Conservation (phyloP, 2,329 filamentous ascomycete genomes). For the Epichloe sylvatica region DNA sequence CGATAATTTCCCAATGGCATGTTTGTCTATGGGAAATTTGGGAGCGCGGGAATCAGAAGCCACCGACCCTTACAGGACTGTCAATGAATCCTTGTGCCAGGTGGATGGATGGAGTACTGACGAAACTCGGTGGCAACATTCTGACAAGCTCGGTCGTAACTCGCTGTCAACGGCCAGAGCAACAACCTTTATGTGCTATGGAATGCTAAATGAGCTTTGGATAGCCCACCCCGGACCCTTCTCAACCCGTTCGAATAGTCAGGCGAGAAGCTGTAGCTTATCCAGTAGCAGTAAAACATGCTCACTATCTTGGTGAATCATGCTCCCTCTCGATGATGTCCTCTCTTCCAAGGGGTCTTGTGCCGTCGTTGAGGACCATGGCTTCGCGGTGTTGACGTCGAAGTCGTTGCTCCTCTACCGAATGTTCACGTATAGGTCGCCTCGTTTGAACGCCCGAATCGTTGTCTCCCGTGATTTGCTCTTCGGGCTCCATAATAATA, state of each 20-base stretch:
- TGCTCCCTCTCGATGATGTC: slow-evolving; percentile 64
- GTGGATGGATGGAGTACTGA: too few species aligned
- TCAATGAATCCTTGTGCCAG: neutral
- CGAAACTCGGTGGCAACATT: neutral
- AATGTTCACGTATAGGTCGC: slow-evolving; percentile 33
- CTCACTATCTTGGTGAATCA: slow-evolving; percentile 21
- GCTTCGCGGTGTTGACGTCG: slow-evolving; percentile 69
- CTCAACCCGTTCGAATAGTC: neutral
- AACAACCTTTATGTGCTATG: neutral
- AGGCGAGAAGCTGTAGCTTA: neutral
- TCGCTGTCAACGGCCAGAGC: neutral
- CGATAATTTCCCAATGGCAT: neutral
- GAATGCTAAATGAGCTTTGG: neutral
- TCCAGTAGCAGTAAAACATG: neutral
- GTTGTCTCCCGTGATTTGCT: slow-evolving; percentile 13
- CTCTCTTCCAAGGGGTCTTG: slow-evolving; percentile 53
- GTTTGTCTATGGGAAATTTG: neutral
- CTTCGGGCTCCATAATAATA: slow-evolving; percentile 21
- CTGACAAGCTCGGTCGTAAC: neutral
- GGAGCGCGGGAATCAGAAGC: neutral
- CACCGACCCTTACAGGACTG: neutral
- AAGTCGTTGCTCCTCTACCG: slow-evolving; percentile 54
- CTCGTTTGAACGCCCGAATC: slow-evolving; percentile 15
- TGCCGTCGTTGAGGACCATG: slow-evolving; percentile 84
- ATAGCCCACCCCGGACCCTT: neutral